A percentile compares a stretch with the other conserved stretches of the same genome.
Evolutionary conservation across 768 basidiomycete genomes (phyloP).

Genomic region (Boletus barrowsii): DNA sequence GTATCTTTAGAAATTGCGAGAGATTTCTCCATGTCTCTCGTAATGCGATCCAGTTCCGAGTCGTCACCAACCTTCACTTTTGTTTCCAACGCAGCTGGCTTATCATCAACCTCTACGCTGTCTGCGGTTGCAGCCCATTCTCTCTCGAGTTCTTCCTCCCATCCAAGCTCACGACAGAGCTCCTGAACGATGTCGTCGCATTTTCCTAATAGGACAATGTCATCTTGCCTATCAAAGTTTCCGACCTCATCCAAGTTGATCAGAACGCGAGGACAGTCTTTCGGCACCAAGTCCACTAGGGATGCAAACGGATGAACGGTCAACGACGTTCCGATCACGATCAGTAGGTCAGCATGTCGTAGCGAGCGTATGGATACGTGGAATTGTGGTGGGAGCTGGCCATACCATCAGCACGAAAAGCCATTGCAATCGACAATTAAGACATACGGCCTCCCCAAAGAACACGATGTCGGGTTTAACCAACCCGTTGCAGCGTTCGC

Average conservation of each 20-base stretch:
- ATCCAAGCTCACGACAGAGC: constrained; percentile 67
- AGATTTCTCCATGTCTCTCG: constrained; percentile 20
- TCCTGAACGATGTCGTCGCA: constrained; percentile 67
- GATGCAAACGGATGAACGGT: constrained; percentile 86
- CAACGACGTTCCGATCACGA: constrained; percentile 89
- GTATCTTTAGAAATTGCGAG: constrained; percentile 17
- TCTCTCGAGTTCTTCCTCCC: constrained; percentile 59
- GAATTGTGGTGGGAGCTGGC: constrained; percentile 73
- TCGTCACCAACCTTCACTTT: constrained; percentile 15
- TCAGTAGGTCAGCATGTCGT: constrained; percentile 73
- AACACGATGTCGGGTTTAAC: constrained; percentile 96
- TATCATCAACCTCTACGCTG: constrained; percentile 20
- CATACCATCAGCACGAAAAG: not conserved
- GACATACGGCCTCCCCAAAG: constrained; percentile 77
- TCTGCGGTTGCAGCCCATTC: constrained; percentile 53
- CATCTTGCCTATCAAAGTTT: constrained; percentile 53
- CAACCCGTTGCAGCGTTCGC: constrained; percentile 63
- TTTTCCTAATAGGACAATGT: constrained; percentile 63
- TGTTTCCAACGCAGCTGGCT: constrained; percentile 1
- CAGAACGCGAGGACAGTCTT: constrained; percentile 73
- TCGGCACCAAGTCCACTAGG: constrained; percentile 55
- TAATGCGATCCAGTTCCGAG: constrained; percentile 28
- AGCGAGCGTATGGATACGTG: constrained; percentile 52
- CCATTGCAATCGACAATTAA: not conserved
- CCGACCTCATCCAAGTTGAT: constrained; percentile 87